A percentile compares a stretch with the other conserved stretches of the same genome.
Evolutionary conservation across 768 basidiomycete species (phyloP).

Genomic region (Tylopilus intermedius): DNA sequence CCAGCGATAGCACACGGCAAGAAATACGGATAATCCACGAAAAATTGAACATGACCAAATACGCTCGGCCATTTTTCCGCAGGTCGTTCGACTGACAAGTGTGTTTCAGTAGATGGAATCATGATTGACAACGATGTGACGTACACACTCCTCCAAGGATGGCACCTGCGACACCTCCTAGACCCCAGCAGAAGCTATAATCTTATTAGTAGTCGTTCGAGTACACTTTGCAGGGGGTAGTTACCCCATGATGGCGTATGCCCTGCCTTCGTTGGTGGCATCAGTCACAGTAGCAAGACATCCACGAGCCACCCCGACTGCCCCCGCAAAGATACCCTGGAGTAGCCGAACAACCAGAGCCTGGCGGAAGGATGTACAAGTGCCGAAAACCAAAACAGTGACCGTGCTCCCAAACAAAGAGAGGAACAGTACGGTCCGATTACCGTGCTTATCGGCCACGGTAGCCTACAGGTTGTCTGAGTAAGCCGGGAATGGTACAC

Average conservation of each 20-base stretch:
- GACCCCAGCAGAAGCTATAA: conserved; percentile 86
- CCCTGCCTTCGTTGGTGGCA: conserved; percentile 86
- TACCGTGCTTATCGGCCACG: conserved; percentile 89
- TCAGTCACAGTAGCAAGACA: conserved; percentile 86
- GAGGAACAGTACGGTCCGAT: conserved; percentile 75
- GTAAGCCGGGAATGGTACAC: neutral
- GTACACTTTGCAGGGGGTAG: neutral
- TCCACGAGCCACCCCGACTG: conserved; percentile 91
- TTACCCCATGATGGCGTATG: conserved; percentile 89
- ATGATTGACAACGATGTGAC: conserved; percentile 25
- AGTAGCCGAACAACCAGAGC: conserved; percentile 83
- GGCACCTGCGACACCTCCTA: conserved; percentile 90
- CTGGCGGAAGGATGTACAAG: conserved; percentile 67
- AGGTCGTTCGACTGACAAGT: conserved; percentile 66
- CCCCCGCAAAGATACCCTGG: conserved; percentile 89
- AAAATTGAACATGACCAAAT: conserved; percentile 62
- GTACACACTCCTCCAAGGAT: conserved; percentile 80
- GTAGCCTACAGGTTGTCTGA: conserved; percentile 55
- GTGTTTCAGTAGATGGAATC: conserved; percentile 6
- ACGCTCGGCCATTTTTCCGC: conserved; percentile 79
- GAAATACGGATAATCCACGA: conserved; percentile 83
- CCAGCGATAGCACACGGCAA: conserved; percentile 81
- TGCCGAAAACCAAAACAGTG: conserved; percentile 75
- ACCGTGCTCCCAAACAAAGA: conserved; percentile 83
- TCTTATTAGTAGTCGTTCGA: neutral